A percentile compares a stretch with the other conserved stretches of the same genome.
Evolutionary conservation across 306 rosid species (phyloP).

Genomic region (Mimosa pudica): DNA sequence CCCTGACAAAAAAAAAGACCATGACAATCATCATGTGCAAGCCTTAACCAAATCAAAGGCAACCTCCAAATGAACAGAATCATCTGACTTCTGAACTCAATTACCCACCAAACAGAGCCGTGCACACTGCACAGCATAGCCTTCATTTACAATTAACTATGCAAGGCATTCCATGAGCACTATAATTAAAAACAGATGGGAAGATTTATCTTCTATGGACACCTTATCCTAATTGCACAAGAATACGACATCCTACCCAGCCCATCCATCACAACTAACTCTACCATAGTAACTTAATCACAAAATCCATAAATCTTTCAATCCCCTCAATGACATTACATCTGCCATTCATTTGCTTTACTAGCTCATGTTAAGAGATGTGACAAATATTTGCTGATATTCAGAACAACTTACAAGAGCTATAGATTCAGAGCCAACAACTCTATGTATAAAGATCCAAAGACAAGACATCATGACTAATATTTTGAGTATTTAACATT

Average conservation of each 20-base stretch:
- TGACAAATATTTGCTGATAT: not conserved
- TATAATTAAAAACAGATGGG: not conserved
- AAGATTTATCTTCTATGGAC: not conserved
- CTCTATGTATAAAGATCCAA: conserved; percentile 1
- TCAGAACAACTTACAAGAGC: not conserved
- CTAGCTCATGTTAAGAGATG: conserved; percentile 5
- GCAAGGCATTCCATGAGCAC: not conserved
- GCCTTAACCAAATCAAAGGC: not conserved
- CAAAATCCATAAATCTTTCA: conserved; percentile 21
- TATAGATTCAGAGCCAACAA: conserved; percentile 11
- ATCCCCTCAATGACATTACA: conserved; percentile 18
- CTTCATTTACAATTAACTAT: not conserved
- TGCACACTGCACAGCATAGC: not conserved
- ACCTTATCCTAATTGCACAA: conserved; percentile 11
- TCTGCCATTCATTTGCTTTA: not conserved
- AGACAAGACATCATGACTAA: not conserved
- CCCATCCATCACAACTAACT: not conserved
- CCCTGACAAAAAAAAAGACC: not conserved
- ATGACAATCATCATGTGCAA: conserved; percentile 1
- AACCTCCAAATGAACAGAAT: not conserved
- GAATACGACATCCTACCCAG: conserved; percentile 1
- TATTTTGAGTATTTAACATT: not conserved
- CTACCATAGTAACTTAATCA: conserved; percentile 2
- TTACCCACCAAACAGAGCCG: not conserved
- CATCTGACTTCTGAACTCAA: not conserved